Evolutionary conservation across 2,329 filamentous ascomycete genomes (phyloP).

Genomic region (Paracorniculantispora psalliotae): DNA sequence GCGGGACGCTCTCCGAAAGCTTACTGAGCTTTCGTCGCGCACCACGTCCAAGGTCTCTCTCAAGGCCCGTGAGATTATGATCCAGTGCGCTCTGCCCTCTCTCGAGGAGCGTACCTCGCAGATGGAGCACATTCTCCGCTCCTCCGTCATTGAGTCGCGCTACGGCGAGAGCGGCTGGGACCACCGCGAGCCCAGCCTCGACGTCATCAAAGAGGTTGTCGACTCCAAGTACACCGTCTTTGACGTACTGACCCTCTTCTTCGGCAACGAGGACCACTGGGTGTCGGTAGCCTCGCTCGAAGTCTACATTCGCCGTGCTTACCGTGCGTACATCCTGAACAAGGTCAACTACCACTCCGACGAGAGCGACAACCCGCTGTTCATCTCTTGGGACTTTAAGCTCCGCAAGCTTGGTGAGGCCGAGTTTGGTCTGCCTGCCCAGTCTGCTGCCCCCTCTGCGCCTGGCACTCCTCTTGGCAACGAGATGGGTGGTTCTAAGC

Average conservation of each 20-base stretch:
- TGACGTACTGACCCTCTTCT: conserved; percentile 92
- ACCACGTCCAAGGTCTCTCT: conserved; percentile 89
- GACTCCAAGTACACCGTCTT: conserved; percentile 99
- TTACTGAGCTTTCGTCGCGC: conserved; percentile 80
- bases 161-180: conserved; percentile 98
- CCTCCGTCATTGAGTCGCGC: conserved; percentile 90
- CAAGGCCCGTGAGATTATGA: conserved; percentile 95
- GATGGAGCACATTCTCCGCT: conserved; percentile 98
- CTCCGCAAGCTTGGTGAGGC: conserved; percentile 89
- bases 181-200: conserved; percentile 84
- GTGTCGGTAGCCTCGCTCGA: conserved; percentile 90
- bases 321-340: conserved; percentile 92
- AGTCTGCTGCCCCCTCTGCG: conserved; percentile 76
- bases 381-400: conserved; percentile 92
- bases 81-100: conserved; percentile 93
- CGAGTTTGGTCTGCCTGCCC: conserved; percentile 78
- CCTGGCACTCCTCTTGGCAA: conserved; percentile 65
- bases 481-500: conserved; percentile 51
- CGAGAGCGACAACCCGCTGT: conserved; percentile 63
- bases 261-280: conserved; percentile 89
- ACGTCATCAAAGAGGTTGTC: conserved; percentile 93
- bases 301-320: conserved; percentile 92
- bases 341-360: conserved; percentile 83
- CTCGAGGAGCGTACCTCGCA: conserved; percentile 90
- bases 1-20: conserved; percentile 71